Evolutionary conservation across 1,284 basidiomycete genomes (phyloP).

Genomic region (Cryptococcus jaspeensis): DNA sequence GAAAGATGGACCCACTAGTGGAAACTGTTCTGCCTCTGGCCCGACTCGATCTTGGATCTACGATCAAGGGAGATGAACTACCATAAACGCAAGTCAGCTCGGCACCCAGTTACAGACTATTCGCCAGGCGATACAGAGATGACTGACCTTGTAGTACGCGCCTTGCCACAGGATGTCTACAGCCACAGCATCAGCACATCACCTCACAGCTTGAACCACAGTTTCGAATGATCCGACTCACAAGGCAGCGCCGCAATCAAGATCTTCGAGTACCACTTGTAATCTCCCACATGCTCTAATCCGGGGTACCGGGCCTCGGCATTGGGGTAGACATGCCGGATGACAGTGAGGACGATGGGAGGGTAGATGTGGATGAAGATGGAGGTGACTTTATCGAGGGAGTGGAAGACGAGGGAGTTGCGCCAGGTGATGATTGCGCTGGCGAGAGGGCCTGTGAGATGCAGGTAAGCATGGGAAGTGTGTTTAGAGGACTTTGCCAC

Average conservation of each 20-base stretch:
- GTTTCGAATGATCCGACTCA: conserved; percentile 28
- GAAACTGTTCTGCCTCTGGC: conserved; percentile 80
- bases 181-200: not conserved
- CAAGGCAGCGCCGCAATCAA: conserved; percentile 45
- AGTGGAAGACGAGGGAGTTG: conserved; percentile 92
- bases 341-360: conserved; percentile 80
- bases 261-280: conserved; percentile 50
- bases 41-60: conserved; percentile 79
- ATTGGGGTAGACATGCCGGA: conserved; percentile 51
- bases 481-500: conserved; percentile 3
- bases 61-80: conserved; percentile 81
- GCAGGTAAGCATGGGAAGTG: not conserved
- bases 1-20: conserved; percentile 56
- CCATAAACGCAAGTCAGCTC: not conserved
- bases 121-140: not conserved
- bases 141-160: conserved; percentile 77
- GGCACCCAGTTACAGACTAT: not conserved
- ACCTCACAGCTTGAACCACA: not conserved
- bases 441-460: conserved; percentile 65
- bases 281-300: conserved; percentile 55
- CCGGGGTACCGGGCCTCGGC: conserved; percentile 74
- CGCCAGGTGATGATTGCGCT: conserved; percentile 95
- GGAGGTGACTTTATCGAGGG: conserved; percentile 87
- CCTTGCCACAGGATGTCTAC: conserved; percentile 83
- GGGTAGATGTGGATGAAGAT: conserved; percentile 85